Percentiles rank a stretch among this genome's conserved stretches.
These are phyloP conservation scores for Entomortierella beljakovae DNA, from an alignment of 192 early-diverging fungal species.

Conservation along the genomic window DNA sequence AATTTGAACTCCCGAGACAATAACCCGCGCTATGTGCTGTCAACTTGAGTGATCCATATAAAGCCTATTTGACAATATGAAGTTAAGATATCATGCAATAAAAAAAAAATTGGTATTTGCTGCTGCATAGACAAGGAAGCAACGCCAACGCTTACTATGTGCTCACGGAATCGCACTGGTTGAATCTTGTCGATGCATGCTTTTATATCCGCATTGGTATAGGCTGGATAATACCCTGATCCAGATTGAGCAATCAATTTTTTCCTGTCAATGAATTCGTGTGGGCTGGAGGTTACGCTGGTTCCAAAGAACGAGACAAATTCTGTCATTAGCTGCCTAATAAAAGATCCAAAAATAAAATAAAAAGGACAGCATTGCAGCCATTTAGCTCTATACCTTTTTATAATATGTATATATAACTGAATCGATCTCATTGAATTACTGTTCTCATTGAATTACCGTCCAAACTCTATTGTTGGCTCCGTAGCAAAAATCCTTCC, in stretches of 20 bases:
- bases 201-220: slow-evolving; percentile 66
- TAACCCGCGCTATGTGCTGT: slow-evolving; percentile 80
- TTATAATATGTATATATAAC: not conserved
- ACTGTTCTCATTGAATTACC: too few species aligned
- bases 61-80: slow-evolving; percentile 25
- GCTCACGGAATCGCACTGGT: slow-evolving; percentile 67
- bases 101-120: too few species aligned
- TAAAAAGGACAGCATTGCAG: not conserved
- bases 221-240: slow-evolving; percentile 56
- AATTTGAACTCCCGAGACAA: slow-evolving; percentile 79
- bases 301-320: slow-evolving; percentile 65
- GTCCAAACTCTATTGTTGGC: slow-evolving; percentile 81
- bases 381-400: not conserved
- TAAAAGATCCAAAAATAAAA: not conserved
- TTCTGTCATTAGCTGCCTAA: slow-evolving; percentile 72
- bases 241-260: slow-evolving; percentile 28
- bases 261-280: slow-evolving; percentile 42
- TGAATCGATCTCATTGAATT: too few species aligned
- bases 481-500: slow-evolving; percentile 85
- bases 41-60: slow-evolving; percentile 55
- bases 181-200: slow-evolving; percentile 71
- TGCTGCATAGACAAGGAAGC: not conserved
- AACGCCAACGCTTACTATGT: slow-evolving; percentile 47
- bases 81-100: too few species aligned
- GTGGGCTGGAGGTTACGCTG: slow-evolving; percentile 42